Conservation (phyloP, 495 filamentous ascomycete genomes). For the Aspergillus mulundensis region DNA sequence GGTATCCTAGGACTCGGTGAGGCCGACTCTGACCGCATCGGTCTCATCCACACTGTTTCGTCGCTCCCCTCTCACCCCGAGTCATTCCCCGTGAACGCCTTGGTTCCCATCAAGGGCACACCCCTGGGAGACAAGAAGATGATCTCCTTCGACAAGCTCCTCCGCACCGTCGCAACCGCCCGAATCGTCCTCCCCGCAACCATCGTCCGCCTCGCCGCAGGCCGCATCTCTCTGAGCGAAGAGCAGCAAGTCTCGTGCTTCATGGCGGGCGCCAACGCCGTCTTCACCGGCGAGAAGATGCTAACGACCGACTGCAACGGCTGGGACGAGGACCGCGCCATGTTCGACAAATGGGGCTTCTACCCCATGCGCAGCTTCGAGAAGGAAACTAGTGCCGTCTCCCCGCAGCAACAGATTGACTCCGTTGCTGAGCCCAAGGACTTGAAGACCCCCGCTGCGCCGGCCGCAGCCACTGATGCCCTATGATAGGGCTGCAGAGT, state of each 20-base stretch:
- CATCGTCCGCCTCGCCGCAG: constrained; percentile 78
- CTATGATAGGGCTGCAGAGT: constrained; percentile 9
- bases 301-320: constrained; percentile 82
- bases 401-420: not conserved
- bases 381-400: constrained; percentile 17
- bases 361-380: constrained; percentile 62
- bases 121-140: constrained; percentile 68
- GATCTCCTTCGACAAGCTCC: constrained; percentile 64
- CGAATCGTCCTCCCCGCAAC: constrained; percentile 73
- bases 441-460: constrained; percentile 12
- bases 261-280: constrained; percentile 79
- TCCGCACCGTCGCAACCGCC: constrained; percentile 76
- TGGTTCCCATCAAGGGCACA: constrained; percentile 82
- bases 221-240: constrained; percentile 70
- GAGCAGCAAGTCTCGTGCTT: constrained; percentile 83
- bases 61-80: constrained; percentile 75
- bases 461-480: constrained; percentile 19
- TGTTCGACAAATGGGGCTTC: constrained; percentile 77
- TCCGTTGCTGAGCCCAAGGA: not conserved
- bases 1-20: constrained; percentile 81
- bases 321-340: constrained; percentile 76
- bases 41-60: constrained; percentile 71
- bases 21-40: constrained; percentile 67
- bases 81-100: constrained; percentile 78
- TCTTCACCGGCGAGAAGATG: constrained; percentile 93